Percentiles rank a stretch among this genome's conserved stretches.
Conservation (phyloP, 352 stramenopile species). For the Pythium dissimile region DNA sequence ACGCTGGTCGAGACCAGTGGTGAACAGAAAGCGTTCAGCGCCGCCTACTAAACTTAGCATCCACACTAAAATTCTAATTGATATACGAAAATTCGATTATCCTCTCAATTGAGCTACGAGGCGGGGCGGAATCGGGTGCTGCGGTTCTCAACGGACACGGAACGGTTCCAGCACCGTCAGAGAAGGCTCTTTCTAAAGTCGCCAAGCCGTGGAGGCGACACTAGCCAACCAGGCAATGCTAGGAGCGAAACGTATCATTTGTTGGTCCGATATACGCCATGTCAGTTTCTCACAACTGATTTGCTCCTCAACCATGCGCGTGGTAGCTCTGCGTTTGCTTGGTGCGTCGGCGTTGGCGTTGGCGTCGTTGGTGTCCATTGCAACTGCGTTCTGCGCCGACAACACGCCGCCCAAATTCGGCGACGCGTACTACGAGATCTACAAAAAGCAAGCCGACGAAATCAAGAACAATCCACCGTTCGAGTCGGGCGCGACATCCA, state of each 20-base stretch:
- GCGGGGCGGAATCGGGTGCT: too few relatives aligned
- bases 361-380: too few relatives aligned
- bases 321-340: too few relatives aligned
- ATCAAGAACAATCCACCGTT: constrained; percentile 5
- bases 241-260: too few relatives aligned
- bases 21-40: not conserved
- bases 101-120: too few relatives aligned
- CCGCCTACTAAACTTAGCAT: not conserved
- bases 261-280: too few relatives aligned
- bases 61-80: not conserved
- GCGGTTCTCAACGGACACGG: not conserved
- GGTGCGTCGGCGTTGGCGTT: too few relatives aligned
- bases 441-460: not conserved
- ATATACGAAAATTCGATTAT: not conserved
- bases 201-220: too few relatives aligned
- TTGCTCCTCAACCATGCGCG: too few relatives aligned
- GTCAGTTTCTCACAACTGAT: too few relatives aligned
- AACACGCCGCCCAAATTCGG: not conserved
- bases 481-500: constrained; percentile 16
- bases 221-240: too few relatives aligned
- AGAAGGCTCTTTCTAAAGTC: not conserved
- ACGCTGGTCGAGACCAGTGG: not conserved
- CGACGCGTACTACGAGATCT: not conserved
- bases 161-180: not conserved
- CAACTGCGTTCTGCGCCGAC: too few relatives aligned